Evolutionary conservation across 1,139 yeast species (phyloP).

Genomic region (Wickerhamomyces sp.): DNA sequence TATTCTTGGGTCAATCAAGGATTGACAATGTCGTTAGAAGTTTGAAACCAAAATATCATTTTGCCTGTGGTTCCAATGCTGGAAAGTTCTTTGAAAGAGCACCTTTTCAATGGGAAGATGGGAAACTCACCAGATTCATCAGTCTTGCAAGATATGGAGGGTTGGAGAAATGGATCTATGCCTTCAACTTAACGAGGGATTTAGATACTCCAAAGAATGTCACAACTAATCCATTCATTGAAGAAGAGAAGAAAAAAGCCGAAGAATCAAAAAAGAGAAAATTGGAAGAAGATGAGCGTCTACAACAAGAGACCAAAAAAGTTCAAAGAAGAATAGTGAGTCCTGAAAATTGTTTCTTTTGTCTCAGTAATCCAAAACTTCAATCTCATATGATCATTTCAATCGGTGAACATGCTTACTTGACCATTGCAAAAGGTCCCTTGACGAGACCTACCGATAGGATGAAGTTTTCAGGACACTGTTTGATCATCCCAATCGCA

Average conservation of each 20-base stretch:
- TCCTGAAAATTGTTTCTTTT: conserved; percentile 71
- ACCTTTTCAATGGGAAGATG: conserved; percentile 51
- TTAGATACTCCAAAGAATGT: conserved; percentile 19
- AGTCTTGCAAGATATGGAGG: conserved; percentile 58
- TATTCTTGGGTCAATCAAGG: conserved; percentile 25
- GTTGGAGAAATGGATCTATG: conserved; percentile 66
- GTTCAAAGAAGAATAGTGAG: conserved; percentile 29
- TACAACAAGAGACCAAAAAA: conserved; percentile 5
- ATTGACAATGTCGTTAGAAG: conserved; percentile 43
- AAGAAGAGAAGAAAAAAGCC: conserved; percentile 6
- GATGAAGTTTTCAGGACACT: conserved; percentile 71
- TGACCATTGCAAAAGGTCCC: conserved; percentile 89
- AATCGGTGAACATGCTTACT: conserved; percentile 59
- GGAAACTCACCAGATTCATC: conserved; percentile 49
- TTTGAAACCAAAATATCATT: conserved; percentile 59
- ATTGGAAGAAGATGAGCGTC: conserved; percentile 5
- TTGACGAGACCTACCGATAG: conserved; percentile 44
- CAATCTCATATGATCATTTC: conserved; percentile 80
- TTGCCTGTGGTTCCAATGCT: conserved; percentile 45
- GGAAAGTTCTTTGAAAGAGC: conserved; percentile 50
- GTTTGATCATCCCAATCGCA: conserved; percentile 74
- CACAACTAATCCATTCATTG: conserved; percentile 37
- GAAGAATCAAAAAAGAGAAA: conserved; percentile 6
- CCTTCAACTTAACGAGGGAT: conserved; percentile 41
- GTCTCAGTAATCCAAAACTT: conserved; percentile 73